Conservation (phyloP, 208 protist species). For the Acanthamoeba lugdunensis region DNA sequence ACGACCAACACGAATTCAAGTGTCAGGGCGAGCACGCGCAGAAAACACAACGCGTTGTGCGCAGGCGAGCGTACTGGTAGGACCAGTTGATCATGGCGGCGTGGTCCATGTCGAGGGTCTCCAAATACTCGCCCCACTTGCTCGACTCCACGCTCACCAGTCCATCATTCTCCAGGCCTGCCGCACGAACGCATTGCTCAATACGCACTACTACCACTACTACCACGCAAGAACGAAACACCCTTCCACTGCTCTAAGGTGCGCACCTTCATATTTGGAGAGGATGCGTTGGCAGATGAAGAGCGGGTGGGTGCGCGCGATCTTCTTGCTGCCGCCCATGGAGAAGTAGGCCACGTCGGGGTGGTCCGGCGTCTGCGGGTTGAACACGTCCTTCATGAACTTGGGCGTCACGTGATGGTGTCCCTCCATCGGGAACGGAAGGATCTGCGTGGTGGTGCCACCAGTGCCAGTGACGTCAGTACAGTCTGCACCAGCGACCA, state of each 20-base stretch:
- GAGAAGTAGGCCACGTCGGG: conserved; percentile 38
- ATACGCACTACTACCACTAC: too few relatives aligned
- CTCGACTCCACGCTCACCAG: conserved; percentile 34
- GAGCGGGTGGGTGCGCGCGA: background rate
- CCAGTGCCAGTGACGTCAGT: too few relatives aligned
- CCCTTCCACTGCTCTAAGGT: background rate
- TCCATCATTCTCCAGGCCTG: conserved; percentile 18
- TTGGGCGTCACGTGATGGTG: conserved; percentile 18
- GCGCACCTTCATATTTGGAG: background rate
- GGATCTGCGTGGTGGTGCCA: background rate
- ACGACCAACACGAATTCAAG: too few relatives aligned
- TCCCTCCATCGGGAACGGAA: conserved; percentile 20
- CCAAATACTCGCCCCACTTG: conserved; percentile 26
- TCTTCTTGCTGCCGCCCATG: conserved; percentile 21
- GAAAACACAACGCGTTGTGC: too few relatives aligned
- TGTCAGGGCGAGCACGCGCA: background rate
- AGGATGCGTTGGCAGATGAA: conserved; percentile 43
- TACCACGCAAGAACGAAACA: too few relatives aligned
- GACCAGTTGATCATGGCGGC: conserved; percentile 50
- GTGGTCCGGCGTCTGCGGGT: conserved; percentile 32
- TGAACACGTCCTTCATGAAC: conserved; percentile 21
- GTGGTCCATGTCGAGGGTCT: conserved; percentile 29
- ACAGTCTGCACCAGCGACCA: too few relatives aligned
- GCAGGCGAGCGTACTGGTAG: background rate
- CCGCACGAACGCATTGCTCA: background rate